Conservation (phyloP, 108 stramenopile species). For the Cyclotella cryptica region DNA sequence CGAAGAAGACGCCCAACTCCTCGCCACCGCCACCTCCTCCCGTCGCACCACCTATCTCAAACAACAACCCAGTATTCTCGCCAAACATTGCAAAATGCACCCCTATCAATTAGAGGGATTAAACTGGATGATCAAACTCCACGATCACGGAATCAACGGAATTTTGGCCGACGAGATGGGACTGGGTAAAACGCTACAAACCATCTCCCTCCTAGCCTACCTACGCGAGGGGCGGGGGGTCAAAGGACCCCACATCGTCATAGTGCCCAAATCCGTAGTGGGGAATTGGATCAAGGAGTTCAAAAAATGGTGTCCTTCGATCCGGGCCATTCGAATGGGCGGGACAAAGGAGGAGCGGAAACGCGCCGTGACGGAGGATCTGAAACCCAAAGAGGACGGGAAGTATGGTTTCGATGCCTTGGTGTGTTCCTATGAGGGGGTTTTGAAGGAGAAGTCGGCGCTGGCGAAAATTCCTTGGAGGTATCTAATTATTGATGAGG, state of each 20-base stretch:
- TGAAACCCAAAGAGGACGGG: constrained; percentile 65
- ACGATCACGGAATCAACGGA: constrained; percentile 99
- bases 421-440: constrained; percentile 96
- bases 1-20: constrained; percentile 95
- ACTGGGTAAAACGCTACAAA: constrained; percentile 91
- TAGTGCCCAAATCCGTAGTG: constrained; percentile 96
- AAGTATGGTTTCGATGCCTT: constrained; percentile 92
- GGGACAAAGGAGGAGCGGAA: constrained; percentile 94
- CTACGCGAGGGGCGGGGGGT: constrained; percentile 88
- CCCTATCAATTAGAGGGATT: constrained; percentile 98
- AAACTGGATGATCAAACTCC: constrained; percentile 99
- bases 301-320: constrained; percentile 93
- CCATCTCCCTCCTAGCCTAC: constrained; percentile 94
- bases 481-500: constrained; percentile 93
- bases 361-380: constrained; percentile 61
- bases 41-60: constrained; percentile 88
- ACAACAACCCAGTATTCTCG: constrained; percentile 88
- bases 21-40: constrained; percentile 86
- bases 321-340: constrained; percentile 89
- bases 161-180: constrained; percentile 99
- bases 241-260: constrained; percentile 95
- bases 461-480: constrained; percentile 87
- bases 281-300: constrained; percentile 99
- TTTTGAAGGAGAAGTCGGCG: constrained; percentile 87
- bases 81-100: constrained; percentile 91